These are phyloP conservation scores for Alternaria sp. DNA, from an alignment of 2,329 filamentous ascomycete species.

Conservation along the genomic window DNA sequence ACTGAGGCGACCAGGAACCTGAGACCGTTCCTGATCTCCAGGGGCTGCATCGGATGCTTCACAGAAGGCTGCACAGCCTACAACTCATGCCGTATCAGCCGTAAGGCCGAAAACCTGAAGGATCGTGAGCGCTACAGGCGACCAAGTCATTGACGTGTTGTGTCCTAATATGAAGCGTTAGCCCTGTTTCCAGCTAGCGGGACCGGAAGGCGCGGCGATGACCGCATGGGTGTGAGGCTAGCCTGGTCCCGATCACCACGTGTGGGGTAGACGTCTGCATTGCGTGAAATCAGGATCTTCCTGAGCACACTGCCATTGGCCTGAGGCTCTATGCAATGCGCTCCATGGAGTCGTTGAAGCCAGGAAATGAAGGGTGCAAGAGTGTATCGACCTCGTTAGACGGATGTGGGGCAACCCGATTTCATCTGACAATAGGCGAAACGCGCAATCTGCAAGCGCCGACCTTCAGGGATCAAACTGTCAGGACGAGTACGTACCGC, in stretches of 20 bases:
- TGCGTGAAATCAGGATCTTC: background rate
- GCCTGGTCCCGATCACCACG: slow-evolving; percentile 8
- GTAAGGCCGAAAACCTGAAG: slow-evolving; percentile 38
- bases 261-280: slow-evolving; percentile 17
- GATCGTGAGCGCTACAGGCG: slow-evolving; percentile 38
- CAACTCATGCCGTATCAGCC: slow-evolving; percentile 23
- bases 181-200: slow-evolving; percentile 15
- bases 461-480: slow-evolving; percentile 3
- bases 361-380: slow-evolving; percentile 13
- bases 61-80: slow-evolving; percentile 28
- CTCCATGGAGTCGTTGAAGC: slow-evolving; percentile 10
- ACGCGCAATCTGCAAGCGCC: slow-evolving; percentile 3
- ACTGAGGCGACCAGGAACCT: slow-evolving; percentile 5
- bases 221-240: slow-evolving; percentile 18
- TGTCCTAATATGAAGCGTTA: slow-evolving; percentile 34
- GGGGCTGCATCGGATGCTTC: background rate
- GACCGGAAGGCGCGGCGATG: slow-evolving; percentile 15
- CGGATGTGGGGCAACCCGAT: slow-evolving; percentile 16
- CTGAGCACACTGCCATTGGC: background rate
- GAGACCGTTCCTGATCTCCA: background rate
- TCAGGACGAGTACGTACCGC: slow-evolving; percentile 38
- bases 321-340: slow-evolving; percentile 1
- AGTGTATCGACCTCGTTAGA: slow-evolving; percentile 11
- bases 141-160: slow-evolving; percentile 45
- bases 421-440: slow-evolving; percentile 18